Evolutionary conservation across 495 filamentous ascomycete species (phyloP).

Genomic region (Trichoderma asperelloides): DNA sequence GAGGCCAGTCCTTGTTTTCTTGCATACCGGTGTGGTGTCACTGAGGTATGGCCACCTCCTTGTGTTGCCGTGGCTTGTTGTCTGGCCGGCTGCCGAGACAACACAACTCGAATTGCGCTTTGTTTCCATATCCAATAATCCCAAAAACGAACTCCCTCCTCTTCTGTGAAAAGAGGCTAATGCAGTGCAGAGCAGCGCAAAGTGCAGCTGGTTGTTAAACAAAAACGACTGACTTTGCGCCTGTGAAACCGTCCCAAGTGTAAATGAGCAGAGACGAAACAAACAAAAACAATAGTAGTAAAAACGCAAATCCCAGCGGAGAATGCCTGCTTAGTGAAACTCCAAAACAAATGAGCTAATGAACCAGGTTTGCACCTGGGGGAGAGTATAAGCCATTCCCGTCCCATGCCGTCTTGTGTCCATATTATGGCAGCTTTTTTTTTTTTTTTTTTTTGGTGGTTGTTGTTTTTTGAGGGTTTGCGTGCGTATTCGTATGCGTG

Average conservation of each 20-base stretch:
- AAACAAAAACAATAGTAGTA: not conserved
- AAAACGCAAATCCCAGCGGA: not conserved
- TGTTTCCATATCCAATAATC: not conserved
- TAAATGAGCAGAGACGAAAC: not conserved
- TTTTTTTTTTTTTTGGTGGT: not conserved
- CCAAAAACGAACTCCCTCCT: not conserved
- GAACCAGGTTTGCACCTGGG: constrained; percentile 3
- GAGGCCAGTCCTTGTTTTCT: not conserved
- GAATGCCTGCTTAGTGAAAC: not conserved
- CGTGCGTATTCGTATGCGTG: not conserved
- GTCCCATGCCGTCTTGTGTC: constrained; percentile 3
- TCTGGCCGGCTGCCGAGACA: not conserved
- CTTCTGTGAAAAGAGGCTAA: not conserved
- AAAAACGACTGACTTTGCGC: not conserved
- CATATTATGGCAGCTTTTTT: not conserved
- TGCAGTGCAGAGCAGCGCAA: not conserved
- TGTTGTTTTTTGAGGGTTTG: not conserved
- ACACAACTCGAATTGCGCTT: not conserved
- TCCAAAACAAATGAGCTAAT: not conserved
- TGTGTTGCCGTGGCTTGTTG: not conserved
- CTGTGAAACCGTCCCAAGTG: not conserved
- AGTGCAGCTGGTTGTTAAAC: not conserved
- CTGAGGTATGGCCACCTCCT: not conserved
- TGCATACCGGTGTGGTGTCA: not conserved
- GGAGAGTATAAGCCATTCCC: constrained; percentile 1